Percentiles rank a stretch among this genome's conserved stretches.
These are phyloP conservation scores for Coniochaeta sp. DNA, from an alignment of 2,329 filamentous ascomycete species.

Conservation along the genomic window DNA sequence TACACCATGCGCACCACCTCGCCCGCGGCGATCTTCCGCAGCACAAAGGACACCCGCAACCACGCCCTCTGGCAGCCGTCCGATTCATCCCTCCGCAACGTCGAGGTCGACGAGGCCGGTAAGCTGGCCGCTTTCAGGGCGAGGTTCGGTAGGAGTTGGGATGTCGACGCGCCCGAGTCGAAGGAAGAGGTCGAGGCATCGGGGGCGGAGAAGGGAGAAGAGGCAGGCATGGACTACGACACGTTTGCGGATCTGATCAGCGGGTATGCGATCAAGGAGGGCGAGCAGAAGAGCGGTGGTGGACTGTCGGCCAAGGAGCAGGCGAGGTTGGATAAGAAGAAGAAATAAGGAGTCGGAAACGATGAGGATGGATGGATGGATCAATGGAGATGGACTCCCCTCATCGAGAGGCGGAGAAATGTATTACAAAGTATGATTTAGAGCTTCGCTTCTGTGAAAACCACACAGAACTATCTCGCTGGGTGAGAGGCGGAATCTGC, in stretches of 20 bases:
- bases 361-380: constrained; percentile 12
- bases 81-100: constrained; percentile 70
- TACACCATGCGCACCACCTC: constrained; percentile 74
- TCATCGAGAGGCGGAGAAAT: background rate
- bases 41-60: constrained; percentile 80
- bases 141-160: constrained; percentile 78
- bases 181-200: constrained; percentile 21
- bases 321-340: constrained; percentile 21
- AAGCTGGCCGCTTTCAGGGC: constrained; percentile 77
- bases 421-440: background rate
- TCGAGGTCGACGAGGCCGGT: constrained; percentile 94
- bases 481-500: background rate
- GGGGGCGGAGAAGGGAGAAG: constrained; percentile 19
- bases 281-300: constrained; percentile 26
- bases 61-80: constrained; percentile 85
- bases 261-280: constrained; percentile 35
- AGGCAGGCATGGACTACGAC: constrained; percentile 20
- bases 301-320: constrained; percentile 31
- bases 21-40: constrained; percentile 51
- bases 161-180: constrained; percentile 38
- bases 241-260: constrained; percentile 44
- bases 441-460: background rate
- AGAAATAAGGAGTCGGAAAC: constrained; percentile 23
- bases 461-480: background rate
- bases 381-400: background rate